Conservation (phyloP, 306 rosid species). For the Senna tora region DNA sequence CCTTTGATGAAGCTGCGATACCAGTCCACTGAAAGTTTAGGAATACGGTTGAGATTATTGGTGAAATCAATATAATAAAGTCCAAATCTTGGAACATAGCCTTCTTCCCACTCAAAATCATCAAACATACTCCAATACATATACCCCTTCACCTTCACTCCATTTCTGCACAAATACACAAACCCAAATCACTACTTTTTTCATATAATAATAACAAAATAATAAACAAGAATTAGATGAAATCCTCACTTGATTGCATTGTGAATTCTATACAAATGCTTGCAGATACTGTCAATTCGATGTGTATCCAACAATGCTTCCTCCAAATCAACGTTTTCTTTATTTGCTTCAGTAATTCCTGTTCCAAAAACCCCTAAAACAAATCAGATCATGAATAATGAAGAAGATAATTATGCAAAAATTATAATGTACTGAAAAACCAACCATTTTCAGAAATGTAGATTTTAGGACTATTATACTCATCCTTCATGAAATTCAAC, state of each 20-base stretch:
- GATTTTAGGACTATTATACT: neutral
- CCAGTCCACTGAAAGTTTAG: constrained; percentile 26
- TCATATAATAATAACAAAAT: neutral
- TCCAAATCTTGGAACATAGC: constrained; percentile 34
- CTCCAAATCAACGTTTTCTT: neutral
- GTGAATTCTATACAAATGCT: constrained; percentile 20
- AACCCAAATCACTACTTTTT: neutral
- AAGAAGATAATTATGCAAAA: neutral
- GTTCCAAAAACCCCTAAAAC: neutral
- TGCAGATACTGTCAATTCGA: constrained; percentile 15
- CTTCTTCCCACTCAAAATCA: constrained; percentile 40
- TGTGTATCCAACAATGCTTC: constrained; percentile 31
- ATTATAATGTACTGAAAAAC: neutral
- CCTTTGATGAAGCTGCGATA: neutral
- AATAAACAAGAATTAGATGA: neutral
- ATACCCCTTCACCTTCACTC: constrained; percentile 42
- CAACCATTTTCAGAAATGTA: constrained; percentile 1
- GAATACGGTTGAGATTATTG: constrained; percentile 30
- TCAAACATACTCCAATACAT: constrained; percentile 38
- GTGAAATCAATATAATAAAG: constrained; percentile 33
- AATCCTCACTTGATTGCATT: constrained; percentile 35
- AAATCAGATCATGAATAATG: neutral
- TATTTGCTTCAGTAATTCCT: constrained; percentile 20
- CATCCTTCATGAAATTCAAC: neutral
- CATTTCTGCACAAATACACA: constrained; percentile 27